A percentile compares a stretch with the other conserved stretches of the same genome.
phyloP scores from a whole-genome alignment of 208 protist species.

The Crithidia thermophila region DNA sequence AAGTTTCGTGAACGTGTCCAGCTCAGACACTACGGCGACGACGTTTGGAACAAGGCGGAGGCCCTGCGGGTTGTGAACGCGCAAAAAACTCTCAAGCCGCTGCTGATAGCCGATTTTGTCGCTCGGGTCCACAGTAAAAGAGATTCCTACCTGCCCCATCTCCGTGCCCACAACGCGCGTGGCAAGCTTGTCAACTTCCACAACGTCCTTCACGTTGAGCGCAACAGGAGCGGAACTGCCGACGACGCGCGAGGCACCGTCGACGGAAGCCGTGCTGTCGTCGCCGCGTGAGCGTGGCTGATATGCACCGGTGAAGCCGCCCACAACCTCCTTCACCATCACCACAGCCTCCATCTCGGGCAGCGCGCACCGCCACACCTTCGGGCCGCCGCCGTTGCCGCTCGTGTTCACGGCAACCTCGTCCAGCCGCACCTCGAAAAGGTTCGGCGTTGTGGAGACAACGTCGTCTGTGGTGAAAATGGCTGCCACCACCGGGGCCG shows the following conservation, averaged over 20 bases:
- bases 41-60: conserved; percentile 64
- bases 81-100: conserved; percentile 63
- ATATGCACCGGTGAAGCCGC: not conserved
- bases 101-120: conserved; percentile 55
- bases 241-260: conserved; percentile 37
- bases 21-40: conserved; percentile 59
- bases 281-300: conserved; percentile 14
- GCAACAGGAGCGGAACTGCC: conserved; percentile 41
- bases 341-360: conserved; percentile 51
- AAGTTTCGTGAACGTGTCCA: conserved; percentile 82
- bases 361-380: conserved; percentile 49
- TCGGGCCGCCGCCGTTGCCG: conserved; percentile 25
- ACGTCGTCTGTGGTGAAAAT: conserved; percentile 49
- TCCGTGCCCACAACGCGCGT: conserved; percentile 69
- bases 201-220: conserved; percentile 50
- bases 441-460: conserved; percentile 34
- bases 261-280: conserved; percentile 2
- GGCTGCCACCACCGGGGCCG: conserved; percentile 36
- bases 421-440: conserved; percentile 72
- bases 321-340: conserved; percentile 48
- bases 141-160: conserved; percentile 79
- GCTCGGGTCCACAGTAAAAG: conserved; percentile 55
- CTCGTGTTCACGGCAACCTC: conserved; percentile 16
- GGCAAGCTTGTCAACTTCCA: conserved; percentile 63
- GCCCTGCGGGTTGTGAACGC: conserved; percentile 60